Evolutionary conservation across 116 monocot species (phyloP).

Genomic region (Dioscorea cayenensis): DNA sequence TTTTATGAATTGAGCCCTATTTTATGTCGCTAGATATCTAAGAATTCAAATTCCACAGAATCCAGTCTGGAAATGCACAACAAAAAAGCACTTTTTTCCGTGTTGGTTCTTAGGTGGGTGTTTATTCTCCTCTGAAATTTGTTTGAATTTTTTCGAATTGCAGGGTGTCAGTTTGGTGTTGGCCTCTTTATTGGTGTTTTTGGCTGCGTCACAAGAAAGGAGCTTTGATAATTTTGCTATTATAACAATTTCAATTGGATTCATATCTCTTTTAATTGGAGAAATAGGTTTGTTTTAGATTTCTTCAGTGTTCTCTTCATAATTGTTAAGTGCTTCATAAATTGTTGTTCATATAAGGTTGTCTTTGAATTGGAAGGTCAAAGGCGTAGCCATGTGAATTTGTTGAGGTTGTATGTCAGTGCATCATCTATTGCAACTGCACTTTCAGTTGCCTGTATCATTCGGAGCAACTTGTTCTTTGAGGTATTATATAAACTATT

Average conservation of each 20-base stretch:
- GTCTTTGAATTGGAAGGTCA: slow-evolving; percentile 39
- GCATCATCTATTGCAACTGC: slow-evolving; percentile 44
- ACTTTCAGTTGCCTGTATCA: slow-evolving; percentile 46
- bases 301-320: neutral
- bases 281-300: slow-evolving; percentile 41
- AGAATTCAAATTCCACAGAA: too few species aligned
- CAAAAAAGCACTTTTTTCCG: too few species aligned
- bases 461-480: slow-evolving; percentile 39
- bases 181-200: slow-evolving; percentile 22
- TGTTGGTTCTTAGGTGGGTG: too few species aligned
- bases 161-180: slow-evolving; percentile 34
- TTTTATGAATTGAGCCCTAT: neutral
- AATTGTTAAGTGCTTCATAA: neutral
- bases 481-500: slow-evolving; percentile 38
- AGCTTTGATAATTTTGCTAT: slow-evolving; percentile 17
- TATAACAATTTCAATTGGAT: slow-evolving; percentile 33
- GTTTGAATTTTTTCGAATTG: neutral
- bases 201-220: slow-evolving; percentile 19
- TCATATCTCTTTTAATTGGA: slow-evolving; percentile 49
- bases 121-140: too few species aligned
- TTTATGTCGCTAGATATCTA: too few species aligned
- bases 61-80: too few species aligned
- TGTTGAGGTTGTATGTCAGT: slow-evolving; percentile 52
- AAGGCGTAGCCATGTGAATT: slow-evolving; percentile 33
- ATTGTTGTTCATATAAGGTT: neutral